Base-by-base conservation (phyloP, 2,329 filamentous ascomycete genomes). In the Emergomyces pasteurianus region DNA sequence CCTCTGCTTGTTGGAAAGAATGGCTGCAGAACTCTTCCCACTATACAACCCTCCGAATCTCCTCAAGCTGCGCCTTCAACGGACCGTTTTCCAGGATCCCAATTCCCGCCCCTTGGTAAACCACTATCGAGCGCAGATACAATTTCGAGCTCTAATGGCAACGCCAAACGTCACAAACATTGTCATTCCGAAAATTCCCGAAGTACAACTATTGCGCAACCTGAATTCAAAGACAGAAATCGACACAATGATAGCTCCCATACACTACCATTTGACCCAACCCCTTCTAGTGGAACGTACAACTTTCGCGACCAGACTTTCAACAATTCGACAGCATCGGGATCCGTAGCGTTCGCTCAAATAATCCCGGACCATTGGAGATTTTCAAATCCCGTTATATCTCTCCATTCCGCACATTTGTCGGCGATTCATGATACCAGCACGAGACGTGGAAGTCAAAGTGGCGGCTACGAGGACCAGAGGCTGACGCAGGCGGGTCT, bases 401-500 rank as follows among this genome's bases (percentile, higher is more conserved):
- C 75, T 5, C 68, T 75, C 47, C 68, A 74, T 59, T 76, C 75
- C 8, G 76, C 74, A 5, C 58, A 63, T 26, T 54, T 65, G 14
- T 68, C 70, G 21, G 62, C 72, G 40, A 69, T 67, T 9, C 71
- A 71, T 57, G 65, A 58, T 36, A 61, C 65, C 50, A 59, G 66
- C 3, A 66, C 65, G 12, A 40, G 64, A 36, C 63, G 63, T 16
- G 62, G 63, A 23, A 38, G 31, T n/a, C 36, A 28, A 7, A 65
- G 68, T 36, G 66, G 62, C 26, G 69, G 67, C 53, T 65, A 66
- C 5, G 73, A 74, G 40, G 65, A 67, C 5, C 68, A 73, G 14
- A 65, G 76, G 31, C 76, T 74, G 0, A 77, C 75, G 0, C 75
- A 77, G 60, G 73, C 72, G 28, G 74, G 75, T 18, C 62, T 76